Evolutionary conservation across 768 basidiomycete genomes (phyloP), one percentile per base, ranked within the genome.

Genomic region (Baorangia bicolor): DNA sequence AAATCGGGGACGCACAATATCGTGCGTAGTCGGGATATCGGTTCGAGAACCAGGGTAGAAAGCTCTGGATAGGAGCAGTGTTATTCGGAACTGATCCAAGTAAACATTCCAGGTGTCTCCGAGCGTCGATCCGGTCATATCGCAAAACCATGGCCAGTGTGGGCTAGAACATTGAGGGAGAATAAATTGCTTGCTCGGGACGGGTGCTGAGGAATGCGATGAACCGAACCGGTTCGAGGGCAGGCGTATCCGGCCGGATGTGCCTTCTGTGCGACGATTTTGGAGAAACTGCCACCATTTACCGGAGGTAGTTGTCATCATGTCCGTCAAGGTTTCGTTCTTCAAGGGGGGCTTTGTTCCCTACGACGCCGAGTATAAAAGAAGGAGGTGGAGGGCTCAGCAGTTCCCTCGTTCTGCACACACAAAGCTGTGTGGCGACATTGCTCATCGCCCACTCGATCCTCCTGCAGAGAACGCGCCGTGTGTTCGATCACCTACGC

Each of bases 81-180:
- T 10, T 48, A 21, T 12, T 21, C 54, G 38, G 49, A 49, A 38
- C 18, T 27, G 44, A 31, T 18, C 2, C 4, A 23, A 16, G 31
- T 11, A 16, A 49, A 18, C 7, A 47, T 51, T 54, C 18, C 48
- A 31, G 31, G 33, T 23, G 50, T 53, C 23, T 30, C 49, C 11
- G 25, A 51, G 34, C 34, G 57, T 63, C 51, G 70, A 70, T 67
- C 68, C 65, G 68, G 33, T 23, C 40, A 49, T 41, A 34, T 64
- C 64, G 67, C 69, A 70, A 13, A 34, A 27, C 27, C 25, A 37
- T 25, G 42, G 23, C 18, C 16, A 23, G 4, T 35, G 46, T 12
- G 45, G 28, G 50, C 47, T 27, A 40, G 57, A 55, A 51, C 44
- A 23, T 42, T 30, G 49, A 25, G 27, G 27, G 42, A 33, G 27